Percentiles rank a stretch among this genome's conserved stretches.
These are phyloP conservation scores for Coemansia sp. DNA, from an alignment of 192 early-diverging fungal genomes.

Conservation along the genomic window DNA sequence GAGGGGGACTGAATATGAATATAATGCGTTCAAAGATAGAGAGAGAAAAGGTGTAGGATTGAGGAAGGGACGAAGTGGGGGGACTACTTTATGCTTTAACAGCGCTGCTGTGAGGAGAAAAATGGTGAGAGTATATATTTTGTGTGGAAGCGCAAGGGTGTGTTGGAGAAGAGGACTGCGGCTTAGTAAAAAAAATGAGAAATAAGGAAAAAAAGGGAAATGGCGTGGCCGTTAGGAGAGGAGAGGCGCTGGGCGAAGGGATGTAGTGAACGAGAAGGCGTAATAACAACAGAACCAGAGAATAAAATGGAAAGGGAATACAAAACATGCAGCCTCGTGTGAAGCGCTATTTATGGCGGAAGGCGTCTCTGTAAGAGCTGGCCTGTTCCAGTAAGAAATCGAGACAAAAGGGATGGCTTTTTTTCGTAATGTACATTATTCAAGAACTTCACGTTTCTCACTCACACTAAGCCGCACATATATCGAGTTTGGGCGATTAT, in stretches of 20 bases:
- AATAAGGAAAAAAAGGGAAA: not conserved
- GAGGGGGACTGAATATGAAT: not conserved
- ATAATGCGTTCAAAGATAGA: not conserved
- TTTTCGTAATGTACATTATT: not conserved
- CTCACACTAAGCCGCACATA: slow-evolving; percentile 1
- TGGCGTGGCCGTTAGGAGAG: slow-evolving; percentile 7
- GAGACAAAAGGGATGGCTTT: not conserved
- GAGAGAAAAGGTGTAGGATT: not conserved
- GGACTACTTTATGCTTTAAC: not conserved
- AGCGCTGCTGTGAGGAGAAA: slow-evolving; percentile 1
- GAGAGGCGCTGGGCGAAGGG: not conserved
- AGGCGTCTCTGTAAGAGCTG: not conserved
- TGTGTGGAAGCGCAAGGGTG: slow-evolving; percentile 4
- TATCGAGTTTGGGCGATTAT: not conserved
- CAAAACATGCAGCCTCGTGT: not conserved
- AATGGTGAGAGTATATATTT: not conserved
- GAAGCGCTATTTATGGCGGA: not conserved
- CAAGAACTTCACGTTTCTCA: not conserved
- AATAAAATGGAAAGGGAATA: slow-evolving; percentile 1
- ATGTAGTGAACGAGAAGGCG: not conserved
- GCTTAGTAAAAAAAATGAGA: not conserved
- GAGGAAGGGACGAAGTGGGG: not conserved
- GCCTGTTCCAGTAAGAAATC: not conserved
- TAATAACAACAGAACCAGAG: slow-evolving; percentile 9
- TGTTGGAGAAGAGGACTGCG: slow-evolving; percentile 2